Base-by-base conservation (phyloP, 1,284 basidiomycete genomes). In the Omphalotus olearius region DNA sequence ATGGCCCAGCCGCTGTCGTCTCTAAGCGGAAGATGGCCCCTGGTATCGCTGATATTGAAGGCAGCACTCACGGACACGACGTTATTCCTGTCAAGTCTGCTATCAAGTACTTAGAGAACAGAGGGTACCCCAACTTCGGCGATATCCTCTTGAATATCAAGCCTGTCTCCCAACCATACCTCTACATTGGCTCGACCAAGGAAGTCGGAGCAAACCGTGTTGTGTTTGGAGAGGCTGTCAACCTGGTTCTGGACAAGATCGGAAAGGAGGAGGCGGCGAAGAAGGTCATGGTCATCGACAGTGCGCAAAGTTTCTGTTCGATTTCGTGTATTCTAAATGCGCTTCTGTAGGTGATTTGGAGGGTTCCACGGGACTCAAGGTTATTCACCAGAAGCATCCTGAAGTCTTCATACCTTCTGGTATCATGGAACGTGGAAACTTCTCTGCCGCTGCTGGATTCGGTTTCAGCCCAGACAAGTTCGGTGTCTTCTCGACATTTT, bases 241-340 rank as follows among this genome's bases (percentile, higher is more conserved):
- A 83, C 63, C 56, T 73, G 54, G 88, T 91, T 2, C 76, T 93
- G 20, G 89, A 92, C 62, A 78, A 74, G 42, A 69, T 88, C 42
- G 75, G 75, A 60, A 88, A 85, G 67, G 85, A 88, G 63, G 88
- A 90, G 61, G 85, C 84, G 6, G 79, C 79, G n/a, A 76, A 75
- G 64, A 88, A 84, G 64, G 88, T 93, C 45, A 80, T 92, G 80
- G 87, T 91, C 56, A 91, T 93, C 56, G 91, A 93, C 65, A 88
- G 88, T 82, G 55, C 47, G 82, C 66, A 16, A 35, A 38, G 23
- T 45, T n/a, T n/a, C 33, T 30, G 20, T 17, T 13, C 37, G 6
- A 38, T 20, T 30, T 11, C 20, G 16, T 25, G 35, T 40, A n/a
- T 47, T 39, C 18, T 28, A 33, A 53, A 54, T 50, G 16, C 20